Conservation (phyloP, 176 grass and related monocot genomes). For the Luzula sylvatica region DNA sequence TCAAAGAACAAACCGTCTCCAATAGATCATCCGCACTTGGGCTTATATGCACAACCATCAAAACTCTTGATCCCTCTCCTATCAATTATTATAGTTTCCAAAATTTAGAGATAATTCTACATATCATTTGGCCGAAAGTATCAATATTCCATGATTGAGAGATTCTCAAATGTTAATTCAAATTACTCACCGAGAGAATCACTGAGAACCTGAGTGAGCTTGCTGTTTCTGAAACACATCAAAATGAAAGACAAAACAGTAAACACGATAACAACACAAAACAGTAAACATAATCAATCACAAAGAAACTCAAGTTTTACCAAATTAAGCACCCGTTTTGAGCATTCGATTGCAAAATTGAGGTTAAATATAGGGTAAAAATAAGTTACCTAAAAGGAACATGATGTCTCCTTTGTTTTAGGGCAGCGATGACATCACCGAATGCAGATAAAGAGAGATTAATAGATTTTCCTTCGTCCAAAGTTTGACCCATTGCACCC, state of each 20-base stretch:
- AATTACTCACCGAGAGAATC: conserved; percentile 64
- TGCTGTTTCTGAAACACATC: conserved; percentile 64
- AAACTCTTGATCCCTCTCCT: conserved; percentile 70
- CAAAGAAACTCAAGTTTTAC: no score
- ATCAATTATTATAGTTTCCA: conserved; percentile 4
- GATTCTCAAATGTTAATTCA: neutral
- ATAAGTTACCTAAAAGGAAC: conserved; percentile 71
- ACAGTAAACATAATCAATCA: no score
- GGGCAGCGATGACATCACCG: conserved; percentile 84
- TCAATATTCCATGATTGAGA: no score
- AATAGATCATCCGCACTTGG: conserved; percentile 51
- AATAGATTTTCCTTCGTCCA: conserved; percentile 93
- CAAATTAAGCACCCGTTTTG: no score
- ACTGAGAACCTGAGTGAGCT: conserved; percentile 87
- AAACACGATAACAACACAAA: no score
- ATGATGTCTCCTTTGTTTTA: conserved; percentile 61
- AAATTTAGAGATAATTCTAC: neutral
- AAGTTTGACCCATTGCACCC: conserved; percentile 69
- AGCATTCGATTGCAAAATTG: neutral
- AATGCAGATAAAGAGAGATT: conserved; percentile 92
- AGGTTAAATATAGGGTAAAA: neutral
- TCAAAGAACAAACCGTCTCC: conserved; percentile 73
- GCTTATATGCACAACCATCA: conserved; percentile 89
- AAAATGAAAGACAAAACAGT: conserved; percentile 5
- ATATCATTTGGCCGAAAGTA: no score